phyloP scores from a whole-genome alignment of 257 asterid genomes.

The Fraxinus americana region DNA sequence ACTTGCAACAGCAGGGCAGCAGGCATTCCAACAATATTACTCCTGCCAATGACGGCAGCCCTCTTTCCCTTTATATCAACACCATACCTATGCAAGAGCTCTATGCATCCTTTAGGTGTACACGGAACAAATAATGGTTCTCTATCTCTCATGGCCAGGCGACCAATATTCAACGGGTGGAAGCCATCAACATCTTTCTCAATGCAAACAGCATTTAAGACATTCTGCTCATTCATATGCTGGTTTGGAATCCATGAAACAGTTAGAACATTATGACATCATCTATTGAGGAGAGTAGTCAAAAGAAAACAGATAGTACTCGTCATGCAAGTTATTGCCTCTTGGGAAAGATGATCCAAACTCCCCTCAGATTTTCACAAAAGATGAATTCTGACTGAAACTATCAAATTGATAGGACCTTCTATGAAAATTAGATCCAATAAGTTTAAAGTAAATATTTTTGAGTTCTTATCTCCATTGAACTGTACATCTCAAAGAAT shows the following conservation, averaged over 20 bases:
- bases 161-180: conserved; percentile 87
- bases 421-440: neutral
- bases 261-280: conserved; percentile 14
- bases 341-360: neutral
- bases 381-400: neutral
- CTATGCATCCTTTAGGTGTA: conserved; percentile 94
- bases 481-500: neutral
- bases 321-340: neutral
- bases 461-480: neutral
- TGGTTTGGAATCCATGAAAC: conserved; percentile 35
- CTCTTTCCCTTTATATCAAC: conserved; percentile 81
- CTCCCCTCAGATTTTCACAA: neutral
- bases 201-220: conserved; percentile 74
- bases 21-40: conserved; percentile 93
- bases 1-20: conserved; percentile 89
- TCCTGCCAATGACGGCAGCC: conserved; percentile 90
- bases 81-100: conserved; percentile 76
- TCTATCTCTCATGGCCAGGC: conserved; percentile 90
- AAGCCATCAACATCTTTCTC: conserved; percentile 99
- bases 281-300: neutral
- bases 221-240: conserved; percentile 85
- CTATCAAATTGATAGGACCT: neutral
- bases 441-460: too few relatives aligned
- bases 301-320: neutral
- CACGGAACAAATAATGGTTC: conserved; percentile 92